Percentiles rank a stretch among this genome's conserved stretches.
Conservation (phyloP, 805 yeast species). For the Nakazawaea ernobii region DNA sequence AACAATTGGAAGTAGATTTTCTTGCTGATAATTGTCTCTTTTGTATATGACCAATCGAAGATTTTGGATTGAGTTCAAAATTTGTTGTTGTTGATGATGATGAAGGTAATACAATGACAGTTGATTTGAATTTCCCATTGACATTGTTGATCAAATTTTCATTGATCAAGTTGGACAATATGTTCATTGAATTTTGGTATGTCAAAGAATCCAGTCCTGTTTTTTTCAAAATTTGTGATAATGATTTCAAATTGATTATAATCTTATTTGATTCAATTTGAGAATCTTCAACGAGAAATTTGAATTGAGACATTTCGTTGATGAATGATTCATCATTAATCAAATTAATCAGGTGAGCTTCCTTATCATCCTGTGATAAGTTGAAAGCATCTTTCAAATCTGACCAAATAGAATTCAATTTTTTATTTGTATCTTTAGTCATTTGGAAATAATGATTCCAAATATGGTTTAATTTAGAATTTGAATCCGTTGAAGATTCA, state of each 20-base stretch:
- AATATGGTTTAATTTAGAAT: constrained; percentile 9
- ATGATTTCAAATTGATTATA: constrained; percentile 36
- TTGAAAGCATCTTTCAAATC: constrained; percentile 21
- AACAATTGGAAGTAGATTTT: constrained; percentile 24
- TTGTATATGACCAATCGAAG: not conserved
- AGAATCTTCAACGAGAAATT: constrained; percentile 28
- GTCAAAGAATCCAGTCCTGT: constrained; percentile 37
- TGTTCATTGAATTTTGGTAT: constrained; percentile 31
- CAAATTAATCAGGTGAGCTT: constrained; percentile 18
- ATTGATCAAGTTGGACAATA: constrained; percentile 26
- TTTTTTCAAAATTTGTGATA: constrained; percentile 34
- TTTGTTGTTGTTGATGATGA: not conserved
- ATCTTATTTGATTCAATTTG: constrained; percentile 21
- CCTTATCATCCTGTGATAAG: constrained; percentile 7
- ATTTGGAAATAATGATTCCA: constrained; percentile 22
- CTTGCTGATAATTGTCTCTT: constrained; percentile 1
- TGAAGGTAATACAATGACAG: constrained; percentile 27
- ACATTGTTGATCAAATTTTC: constrained; percentile 14
- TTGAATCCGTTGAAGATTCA: constrained; percentile 12
- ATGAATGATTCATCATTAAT: constrained; percentile 43
- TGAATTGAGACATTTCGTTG: constrained; percentile 42
- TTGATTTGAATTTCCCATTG: constrained; percentile 20
- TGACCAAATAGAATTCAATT: constrained; percentile 32
- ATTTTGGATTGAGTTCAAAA: not conserved
- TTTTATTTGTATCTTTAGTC: constrained; percentile 23